Evolutionary conservation across 2,329 filamentous ascomycete species (phyloP).

Genomic region (Aureobasidium zeae): DNA sequence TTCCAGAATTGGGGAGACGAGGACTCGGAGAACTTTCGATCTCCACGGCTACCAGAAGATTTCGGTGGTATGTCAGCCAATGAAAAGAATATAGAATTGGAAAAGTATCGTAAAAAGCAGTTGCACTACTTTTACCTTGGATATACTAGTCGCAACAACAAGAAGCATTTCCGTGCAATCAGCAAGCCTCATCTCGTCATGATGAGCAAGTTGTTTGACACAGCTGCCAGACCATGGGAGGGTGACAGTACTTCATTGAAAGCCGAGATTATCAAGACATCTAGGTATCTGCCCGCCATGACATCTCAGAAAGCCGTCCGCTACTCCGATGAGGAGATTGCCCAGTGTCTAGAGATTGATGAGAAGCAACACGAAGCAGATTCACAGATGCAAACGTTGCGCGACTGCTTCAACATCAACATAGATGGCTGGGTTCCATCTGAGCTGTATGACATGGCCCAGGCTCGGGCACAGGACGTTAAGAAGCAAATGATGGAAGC

Average conservation of each 20-base stretch:
- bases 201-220: slow-evolving; percentile 11
- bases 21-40: slow-evolving; percentile 19
- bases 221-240: slow-evolving; percentile 17
- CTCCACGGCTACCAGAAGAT: slow-evolving; percentile 18
- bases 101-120: slow-evolving; percentile 21
- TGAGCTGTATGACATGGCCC: slow-evolving; percentile 21
- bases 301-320: slow-evolving; percentile 9
- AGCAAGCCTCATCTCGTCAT: slow-evolving; percentile 13
- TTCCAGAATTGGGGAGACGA: slow-evolving; percentile 35
- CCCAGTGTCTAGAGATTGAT: slow-evolving; percentile 21
- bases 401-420: slow-evolving; percentile 19
- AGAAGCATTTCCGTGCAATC: slow-evolving; percentile 20
- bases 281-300: slow-evolving; percentile 16
- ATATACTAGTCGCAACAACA: slow-evolving; percentile 17
- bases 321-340: slow-evolving; percentile 16
- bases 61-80: slow-evolving; percentile 19
- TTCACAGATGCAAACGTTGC: slow-evolving; percentile 21
- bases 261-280: slow-evolving; percentile 19
- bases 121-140: slow-evolving; percentile 23
- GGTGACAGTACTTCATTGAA: slow-evolving; percentile 23
- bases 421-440: slow-evolving; percentile 22
- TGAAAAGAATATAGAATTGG: slow-evolving; percentile 17
- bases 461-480: slow-evolving; percentile 18
- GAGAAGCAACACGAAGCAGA: slow-evolving; percentile 22
- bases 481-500: slow-evolving; percentile 21